phyloP scores from a whole-genome alignment of 495 filamentous ascomycete species.

The Hypomontagnella submonticulosa region DNA sequence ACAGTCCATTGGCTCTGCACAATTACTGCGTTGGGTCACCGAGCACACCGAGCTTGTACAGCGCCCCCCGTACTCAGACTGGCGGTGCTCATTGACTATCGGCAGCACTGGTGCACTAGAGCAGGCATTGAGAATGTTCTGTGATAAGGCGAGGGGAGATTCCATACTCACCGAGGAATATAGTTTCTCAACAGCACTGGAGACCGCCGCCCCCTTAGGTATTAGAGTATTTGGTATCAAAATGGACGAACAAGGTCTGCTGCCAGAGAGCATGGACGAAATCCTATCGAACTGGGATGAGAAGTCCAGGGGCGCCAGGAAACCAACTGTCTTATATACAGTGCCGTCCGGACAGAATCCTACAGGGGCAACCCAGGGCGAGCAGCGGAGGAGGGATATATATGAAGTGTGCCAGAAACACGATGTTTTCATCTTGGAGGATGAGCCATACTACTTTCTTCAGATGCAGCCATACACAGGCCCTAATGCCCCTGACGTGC shows the following conservation, averaged over 20 bases:
- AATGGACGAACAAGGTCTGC: constrained; percentile 82
- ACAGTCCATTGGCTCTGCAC: constrained; percentile 84
- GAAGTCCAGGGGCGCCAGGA: constrained; percentile 62
- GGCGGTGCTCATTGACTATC: constrained; percentile 77
- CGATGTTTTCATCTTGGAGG: constrained; percentile 89
- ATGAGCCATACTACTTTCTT: constrained; percentile 97
- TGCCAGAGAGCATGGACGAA: constrained; percentile 72
- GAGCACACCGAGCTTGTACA: constrained; percentile 88
- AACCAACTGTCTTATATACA: constrained; percentile 83
- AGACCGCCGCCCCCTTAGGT: constrained; percentile 83
- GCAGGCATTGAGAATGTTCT: constrained; percentile 79
- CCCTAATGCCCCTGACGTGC: constrained; percentile 29
- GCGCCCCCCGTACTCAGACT: constrained; percentile 84
- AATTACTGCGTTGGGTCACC: constrained; percentile 86
- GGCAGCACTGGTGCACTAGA: constrained; percentile 85
- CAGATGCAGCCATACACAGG: constrained; percentile 90
- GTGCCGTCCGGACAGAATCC: constrained; percentile 92
- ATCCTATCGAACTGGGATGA: constrained; percentile 76
- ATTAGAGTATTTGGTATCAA: constrained; percentile 74
- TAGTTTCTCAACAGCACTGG: constrained; percentile 83
- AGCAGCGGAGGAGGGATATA: constrained; percentile 71
- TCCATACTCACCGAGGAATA: constrained; percentile 85
- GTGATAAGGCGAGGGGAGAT: constrained; percentile 72
- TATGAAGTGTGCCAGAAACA: constrained; percentile 84
- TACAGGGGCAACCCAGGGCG: constrained; percentile 83